Evolutionary conservation across 1,284 basidiomycete genomes (phyloP).

Genomic region (Fomitiporia mediterranea): DNA sequence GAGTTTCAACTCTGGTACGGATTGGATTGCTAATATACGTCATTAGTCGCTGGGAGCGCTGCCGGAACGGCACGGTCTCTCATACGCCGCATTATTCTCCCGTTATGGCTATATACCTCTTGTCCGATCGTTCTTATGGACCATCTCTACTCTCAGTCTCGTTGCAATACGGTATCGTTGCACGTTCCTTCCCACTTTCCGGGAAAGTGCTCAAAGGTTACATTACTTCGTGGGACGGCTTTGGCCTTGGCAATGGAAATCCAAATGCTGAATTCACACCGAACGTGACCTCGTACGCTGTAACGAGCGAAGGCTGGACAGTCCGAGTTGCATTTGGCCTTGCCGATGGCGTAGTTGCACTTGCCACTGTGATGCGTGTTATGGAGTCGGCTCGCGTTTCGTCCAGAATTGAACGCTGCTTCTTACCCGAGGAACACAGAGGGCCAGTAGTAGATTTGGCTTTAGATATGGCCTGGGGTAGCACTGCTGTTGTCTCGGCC

Average conservation of each 20-base stretch:
- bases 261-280: conserved; percentile 76
- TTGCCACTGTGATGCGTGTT: conserved; percentile 52
- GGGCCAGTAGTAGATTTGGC: conserved; percentile 49
- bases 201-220: conserved; percentile 71
- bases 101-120: conserved; percentile 52
- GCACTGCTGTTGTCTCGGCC: conserved; percentile 44
- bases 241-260: conserved; percentile 65
- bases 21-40: no score
- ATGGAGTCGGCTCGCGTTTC: conserved; percentile 51
- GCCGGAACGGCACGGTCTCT: conserved; percentile 53
- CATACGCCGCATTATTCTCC: conserved; percentile 57
- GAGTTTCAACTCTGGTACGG: no score
- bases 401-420: conserved; percentile 45
- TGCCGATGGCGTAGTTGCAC: conserved; percentile 61
- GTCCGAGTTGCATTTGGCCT: conserved; percentile 77
- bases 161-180: conserved; percentile 66
- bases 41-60: conserved; percentile 67
- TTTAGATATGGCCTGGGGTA: conserved; percentile 50
- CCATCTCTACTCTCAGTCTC: conserved; percentile 60
- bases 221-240: conserved; percentile 58
- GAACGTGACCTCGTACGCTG: conserved; percentile 53
- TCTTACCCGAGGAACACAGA: conserved; percentile 52
- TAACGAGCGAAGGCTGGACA: conserved; percentile 61
- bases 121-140: conserved; percentile 39
- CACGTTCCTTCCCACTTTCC: conserved; percentile 68